Percentiles rank a stretch among this genome's conserved stretches.
Conservation (phyloP, 2,329 filamentous ascomycete species). For the Apiospora sp. region DNA sequence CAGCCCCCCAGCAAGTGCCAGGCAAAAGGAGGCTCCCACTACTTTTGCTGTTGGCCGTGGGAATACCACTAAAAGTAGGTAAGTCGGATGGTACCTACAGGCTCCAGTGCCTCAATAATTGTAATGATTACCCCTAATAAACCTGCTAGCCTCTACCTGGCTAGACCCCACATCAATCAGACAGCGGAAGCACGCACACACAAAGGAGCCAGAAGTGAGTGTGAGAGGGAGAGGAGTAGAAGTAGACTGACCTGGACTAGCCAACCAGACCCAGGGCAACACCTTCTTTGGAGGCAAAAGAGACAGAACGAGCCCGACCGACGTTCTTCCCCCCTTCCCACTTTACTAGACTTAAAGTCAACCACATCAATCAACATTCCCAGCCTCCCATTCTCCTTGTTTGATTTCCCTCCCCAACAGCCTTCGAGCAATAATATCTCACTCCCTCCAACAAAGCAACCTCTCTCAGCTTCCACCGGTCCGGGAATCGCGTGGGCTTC, state of each 20-base stretch:
- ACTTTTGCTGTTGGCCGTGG: constrained; percentile 11
- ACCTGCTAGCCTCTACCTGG: constrained; percentile 18
- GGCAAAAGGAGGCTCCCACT: constrained; percentile 17
- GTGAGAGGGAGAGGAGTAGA: neutral
- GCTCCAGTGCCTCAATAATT: constrained; percentile 8
- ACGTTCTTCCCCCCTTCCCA: constrained; percentile 26
- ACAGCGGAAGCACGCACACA: constrained; percentile 20
- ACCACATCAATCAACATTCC: constrained; percentile 34
- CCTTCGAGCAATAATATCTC: constrained; percentile 36
- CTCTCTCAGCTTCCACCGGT: constrained; percentile 43
- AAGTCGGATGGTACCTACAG: constrained; percentile 15
- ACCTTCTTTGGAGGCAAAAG: constrained; percentile 22
- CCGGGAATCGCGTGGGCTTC: constrained; percentile 46
- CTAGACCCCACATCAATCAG: constrained; percentile 15
- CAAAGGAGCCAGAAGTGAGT: constrained; percentile 9
- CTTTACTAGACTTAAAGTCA: constrained; percentile 43
- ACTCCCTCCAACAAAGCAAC: constrained; percentile 32
- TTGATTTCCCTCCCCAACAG: constrained; percentile 43
- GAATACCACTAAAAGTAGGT: constrained; percentile 7
- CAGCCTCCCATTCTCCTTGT: constrained; percentile 46
- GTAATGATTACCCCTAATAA: constrained; percentile 22
- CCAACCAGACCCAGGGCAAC: constrained; percentile 23
- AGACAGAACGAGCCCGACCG: constrained; percentile 23
- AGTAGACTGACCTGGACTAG: constrained; percentile 10
- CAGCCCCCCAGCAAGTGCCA: constrained; percentile 6